Conservation (phyloP, 768 basidiomycete genomes). For the Suillus sp. region DNA sequence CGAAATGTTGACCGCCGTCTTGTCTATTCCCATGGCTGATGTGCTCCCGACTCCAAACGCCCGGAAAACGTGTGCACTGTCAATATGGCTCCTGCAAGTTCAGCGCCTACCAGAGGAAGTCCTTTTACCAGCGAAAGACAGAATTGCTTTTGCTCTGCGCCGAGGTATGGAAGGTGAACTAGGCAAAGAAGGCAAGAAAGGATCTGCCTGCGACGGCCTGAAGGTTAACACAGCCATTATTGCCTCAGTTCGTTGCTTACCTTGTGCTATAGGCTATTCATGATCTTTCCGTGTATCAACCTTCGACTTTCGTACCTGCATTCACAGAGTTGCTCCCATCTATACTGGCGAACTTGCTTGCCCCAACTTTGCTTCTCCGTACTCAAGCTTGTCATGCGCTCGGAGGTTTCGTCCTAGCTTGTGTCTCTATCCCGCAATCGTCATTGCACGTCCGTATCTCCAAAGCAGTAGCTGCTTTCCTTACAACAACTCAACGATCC, state of each 20-base stretch:
- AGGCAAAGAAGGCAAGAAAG: slow-evolving; percentile 89
- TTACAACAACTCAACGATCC: slow-evolving; percentile 43
- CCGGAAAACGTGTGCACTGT: slow-evolving; percentile 81
- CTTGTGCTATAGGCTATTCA: slow-evolving; percentile 62
- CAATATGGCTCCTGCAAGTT: slow-evolving; percentile 72
- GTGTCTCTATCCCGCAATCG: slow-evolving; percentile 48
- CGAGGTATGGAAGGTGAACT: slow-evolving; percentile 83
- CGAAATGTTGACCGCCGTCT: slow-evolving; percentile 59
- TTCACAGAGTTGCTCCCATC: slow-evolving; percentile 64
- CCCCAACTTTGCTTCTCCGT: slow-evolving; percentile 64
- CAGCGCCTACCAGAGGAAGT: slow-evolving; percentile 68
- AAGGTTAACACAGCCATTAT: slow-evolving; percentile 49
- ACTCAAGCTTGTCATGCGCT: slow-evolving; percentile 76
- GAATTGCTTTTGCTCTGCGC: slow-evolving; percentile 70
- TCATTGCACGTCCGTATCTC: slow-evolving; percentile 56
- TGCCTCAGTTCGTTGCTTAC: slow-evolving; percentile 16
- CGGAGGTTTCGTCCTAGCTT: slow-evolving; percentile 64
- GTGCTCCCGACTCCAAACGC: slow-evolving; percentile 79
- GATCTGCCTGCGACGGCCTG: slow-evolving; percentile 74
- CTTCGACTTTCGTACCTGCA: slow-evolving; percentile 66
- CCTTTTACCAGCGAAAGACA: slow-evolving; percentile 60
- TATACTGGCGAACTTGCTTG: slow-evolving; percentile 63
- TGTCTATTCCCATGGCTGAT: slow-evolving; percentile 72
- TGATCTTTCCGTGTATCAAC: slow-evolving; percentile 65
- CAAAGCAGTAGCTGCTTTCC: slow-evolving; percentile 45